phyloP scores from a whole-genome alignment of 495 filamentous ascomycete species.

The Recurvomyces mirabilis region DNA sequence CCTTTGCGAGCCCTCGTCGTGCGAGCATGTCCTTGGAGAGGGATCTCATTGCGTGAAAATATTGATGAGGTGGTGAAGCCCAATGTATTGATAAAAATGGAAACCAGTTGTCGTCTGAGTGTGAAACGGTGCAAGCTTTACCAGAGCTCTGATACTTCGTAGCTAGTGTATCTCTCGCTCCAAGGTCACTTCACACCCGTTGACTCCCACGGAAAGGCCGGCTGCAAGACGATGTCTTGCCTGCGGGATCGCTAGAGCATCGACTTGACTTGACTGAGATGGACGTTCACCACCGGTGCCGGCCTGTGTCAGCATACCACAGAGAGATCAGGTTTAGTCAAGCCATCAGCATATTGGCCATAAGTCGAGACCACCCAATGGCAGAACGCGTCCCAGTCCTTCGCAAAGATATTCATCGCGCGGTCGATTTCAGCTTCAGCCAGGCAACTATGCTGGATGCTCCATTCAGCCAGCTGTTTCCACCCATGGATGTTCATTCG shows the following conservation, averaged over 20 bases:
- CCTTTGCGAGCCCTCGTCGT: too few relatives aligned
- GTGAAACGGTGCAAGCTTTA: too few relatives aligned
- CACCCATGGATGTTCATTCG: constrained; percentile 31
- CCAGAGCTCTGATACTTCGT: too few relatives aligned
- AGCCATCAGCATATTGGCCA: constrained; percentile 7
- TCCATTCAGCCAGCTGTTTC: constrained; percentile 32
- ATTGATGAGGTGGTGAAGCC: too few relatives aligned
- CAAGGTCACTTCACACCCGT: too few relatives aligned
- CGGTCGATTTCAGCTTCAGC: constrained; percentile 16
- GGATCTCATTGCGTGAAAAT: too few relatives aligned
- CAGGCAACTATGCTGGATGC: constrained; percentile 30
- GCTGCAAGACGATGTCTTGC: not conserved
- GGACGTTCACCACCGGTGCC: not conserved
- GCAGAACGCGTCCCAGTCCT: constrained; percentile 29
- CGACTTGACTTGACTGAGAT: too few relatives aligned
- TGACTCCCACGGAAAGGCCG: not conserved
- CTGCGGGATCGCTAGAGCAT: not conserved
- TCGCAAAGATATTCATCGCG: constrained; percentile 20
- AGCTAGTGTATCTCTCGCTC: too few relatives aligned
- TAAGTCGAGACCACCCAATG: constrained; percentile 22
- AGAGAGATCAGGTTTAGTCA: not conserved
- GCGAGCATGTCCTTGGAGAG: too few relatives aligned
- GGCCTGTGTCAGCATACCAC: not conserved
- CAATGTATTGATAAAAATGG: too few relatives aligned
- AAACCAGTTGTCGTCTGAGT: too few relatives aligned